These are phyloP conservation scores for Setomelanomma holmii DNA, from an alignment of 2,329 filamentous ascomycete genomes.

Conservation along the genomic window DNA sequence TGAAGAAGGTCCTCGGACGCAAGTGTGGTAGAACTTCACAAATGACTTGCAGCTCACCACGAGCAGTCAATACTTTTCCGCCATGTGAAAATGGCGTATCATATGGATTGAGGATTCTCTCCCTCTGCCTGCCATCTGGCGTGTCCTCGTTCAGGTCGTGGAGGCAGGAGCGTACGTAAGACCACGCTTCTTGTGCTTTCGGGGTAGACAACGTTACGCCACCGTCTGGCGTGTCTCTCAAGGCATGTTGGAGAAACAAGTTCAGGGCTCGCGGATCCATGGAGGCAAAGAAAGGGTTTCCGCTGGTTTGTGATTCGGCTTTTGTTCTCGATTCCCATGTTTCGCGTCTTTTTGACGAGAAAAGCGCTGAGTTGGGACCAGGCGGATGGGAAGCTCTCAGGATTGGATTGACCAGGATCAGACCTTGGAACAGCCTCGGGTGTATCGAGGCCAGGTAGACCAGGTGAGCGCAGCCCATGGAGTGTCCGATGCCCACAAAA, in stretches of 20 bases:
- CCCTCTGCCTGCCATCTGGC: constrained; percentile 11
- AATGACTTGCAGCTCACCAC: constrained; percentile 9
- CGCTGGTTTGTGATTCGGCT: constrained; percentile 15
- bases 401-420: constrained; percentile 27
- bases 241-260: constrained; percentile 11
- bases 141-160: constrained; percentile 12
- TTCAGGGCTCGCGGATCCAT: constrained; percentile 18
- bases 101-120: constrained; percentile 19
- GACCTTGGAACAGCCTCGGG: constrained; percentile 23
- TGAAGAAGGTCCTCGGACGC: constrained; percentile 14
- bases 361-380: constrained; percentile 23
- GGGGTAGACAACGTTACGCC: constrained; percentile 19
- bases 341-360: constrained; percentile 15
- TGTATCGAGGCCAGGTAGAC: constrained; percentile 24
- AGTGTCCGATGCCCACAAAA: constrained; percentile 26
- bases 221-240: constrained; percentile 12
- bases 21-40: constrained; percentile 10
- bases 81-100: constrained; percentile 5
- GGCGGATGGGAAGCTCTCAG: constrained; percentile 17
- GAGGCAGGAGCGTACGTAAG: constrained; percentile 21
- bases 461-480: constrained; percentile 23
- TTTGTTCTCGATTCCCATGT: constrained; percentile 21
- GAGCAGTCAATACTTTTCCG: constrained; percentile 2
- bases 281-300: constrained; percentile 19
- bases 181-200: constrained; percentile 29